Conservation (phyloP, 1,284 basidiomycete genomes). For the Malassezia cuniculi region DNA sequence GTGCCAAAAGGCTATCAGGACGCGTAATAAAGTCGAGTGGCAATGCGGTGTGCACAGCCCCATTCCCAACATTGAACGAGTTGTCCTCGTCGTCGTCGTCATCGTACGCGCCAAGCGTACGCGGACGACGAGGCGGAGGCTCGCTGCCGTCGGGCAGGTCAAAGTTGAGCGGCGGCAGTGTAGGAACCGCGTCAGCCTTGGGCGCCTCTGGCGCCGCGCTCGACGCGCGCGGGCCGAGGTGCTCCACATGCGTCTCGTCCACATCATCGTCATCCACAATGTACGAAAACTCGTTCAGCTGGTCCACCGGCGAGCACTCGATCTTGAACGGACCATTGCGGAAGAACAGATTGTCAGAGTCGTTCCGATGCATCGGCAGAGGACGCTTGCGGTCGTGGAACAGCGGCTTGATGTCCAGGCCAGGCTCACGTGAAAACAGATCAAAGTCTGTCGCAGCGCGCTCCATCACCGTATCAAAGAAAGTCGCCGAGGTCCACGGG, state of each 20-base stretch:
- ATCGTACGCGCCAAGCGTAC: not conserved
- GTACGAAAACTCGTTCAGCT: conserved; percentile 11
- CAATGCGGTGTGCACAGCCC: conserved; percentile 3
- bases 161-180: conserved; percentile 9
- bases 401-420: no score
- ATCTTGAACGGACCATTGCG: no score
- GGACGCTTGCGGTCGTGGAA: no score
- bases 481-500: no score
- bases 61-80: not conserved
- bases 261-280: conserved; percentile 8
- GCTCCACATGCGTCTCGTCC: not conserved
- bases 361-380: no score
- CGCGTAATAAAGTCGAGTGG: conserved; percentile 11
- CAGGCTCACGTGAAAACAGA: no score
- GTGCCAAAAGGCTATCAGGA: conserved; percentile 11
- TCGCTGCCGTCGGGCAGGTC: conserved; percentile 12
- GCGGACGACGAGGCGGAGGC: conserved; percentile 7
- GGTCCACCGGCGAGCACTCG: conserved; percentile 8
- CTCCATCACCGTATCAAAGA: no score
- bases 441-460: no score
- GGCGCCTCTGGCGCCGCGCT: no score
- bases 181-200: not conserved
- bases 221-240: not conserved
- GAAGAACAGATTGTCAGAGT: not conserved
- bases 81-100: not conserved